These are phyloP conservation scores for Fagopyrum tataricum DNA, from an alignment of 148 eudicot species.

Conservation along the genomic window DNA sequence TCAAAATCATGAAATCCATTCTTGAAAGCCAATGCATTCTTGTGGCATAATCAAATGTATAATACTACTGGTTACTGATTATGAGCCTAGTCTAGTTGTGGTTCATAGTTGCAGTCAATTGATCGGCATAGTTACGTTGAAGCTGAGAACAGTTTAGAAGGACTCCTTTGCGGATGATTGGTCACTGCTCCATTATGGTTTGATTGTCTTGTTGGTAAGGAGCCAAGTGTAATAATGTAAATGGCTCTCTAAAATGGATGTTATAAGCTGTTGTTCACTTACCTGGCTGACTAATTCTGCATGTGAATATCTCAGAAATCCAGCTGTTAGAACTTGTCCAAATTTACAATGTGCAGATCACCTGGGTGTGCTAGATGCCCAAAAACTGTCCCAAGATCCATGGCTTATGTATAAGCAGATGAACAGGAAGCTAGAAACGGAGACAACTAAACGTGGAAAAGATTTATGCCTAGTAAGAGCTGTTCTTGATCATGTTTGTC, in stretches of 20 bases:
- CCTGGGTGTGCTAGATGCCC: neutral
- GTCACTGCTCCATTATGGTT: neutral
- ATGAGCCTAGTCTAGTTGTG: neutral
- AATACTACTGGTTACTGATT: neutral
- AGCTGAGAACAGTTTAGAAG: neutral
- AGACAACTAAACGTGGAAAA: neutral
- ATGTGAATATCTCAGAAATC: neutral
- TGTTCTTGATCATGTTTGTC: neutral
- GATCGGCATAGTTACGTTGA: neutral
- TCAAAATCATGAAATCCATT: neutral
- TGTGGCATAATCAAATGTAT: neutral
- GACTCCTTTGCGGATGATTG: neutral
- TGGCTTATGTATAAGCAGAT: neutral
- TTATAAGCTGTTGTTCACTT: neutral
- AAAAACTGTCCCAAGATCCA: neutral
- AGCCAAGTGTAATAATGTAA: neutral
- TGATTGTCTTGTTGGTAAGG: conserved; percentile 12
- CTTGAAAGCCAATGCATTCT: neutral
- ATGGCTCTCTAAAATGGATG: neutral
- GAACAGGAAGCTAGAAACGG: neutral
- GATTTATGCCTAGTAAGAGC: neutral
- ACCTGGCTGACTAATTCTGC: neutral
- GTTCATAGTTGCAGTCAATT: neutral
- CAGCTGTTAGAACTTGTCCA: conserved; percentile 9
- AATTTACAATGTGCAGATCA: conserved; percentile 5